phyloP scores from a whole-genome alignment of 495 filamentous ascomycete genomes.

The Xylona heveae region DNA sequence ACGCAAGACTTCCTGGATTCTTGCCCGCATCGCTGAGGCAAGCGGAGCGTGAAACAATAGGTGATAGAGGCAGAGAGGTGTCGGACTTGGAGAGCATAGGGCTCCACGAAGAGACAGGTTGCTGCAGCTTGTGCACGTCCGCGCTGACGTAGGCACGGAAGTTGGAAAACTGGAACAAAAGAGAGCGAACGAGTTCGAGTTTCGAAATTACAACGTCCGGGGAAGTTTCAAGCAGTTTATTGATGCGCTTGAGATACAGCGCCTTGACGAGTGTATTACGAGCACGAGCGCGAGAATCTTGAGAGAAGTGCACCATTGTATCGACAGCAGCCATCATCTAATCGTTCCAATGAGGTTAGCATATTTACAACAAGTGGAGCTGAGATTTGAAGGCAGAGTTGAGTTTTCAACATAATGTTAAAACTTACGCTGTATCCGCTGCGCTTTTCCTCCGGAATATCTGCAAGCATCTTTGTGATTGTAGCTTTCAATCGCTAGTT shows the following conservation, averaged over 20 bases:
- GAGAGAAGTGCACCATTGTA: constrained; percentile 53
- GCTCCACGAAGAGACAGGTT: constrained; percentile 76
- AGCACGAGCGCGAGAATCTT: constrained; percentile 52
- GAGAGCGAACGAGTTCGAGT: constrained; percentile 53
- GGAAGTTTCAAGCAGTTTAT: constrained; percentile 46
- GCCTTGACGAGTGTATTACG: constrained; percentile 71
- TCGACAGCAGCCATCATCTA: constrained; percentile 55
- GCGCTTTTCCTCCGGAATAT: constrained; percentile 84
- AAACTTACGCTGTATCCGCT: constrained; percentile 45
- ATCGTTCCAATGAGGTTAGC: neutral
- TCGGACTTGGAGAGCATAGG: constrained; percentile 19
- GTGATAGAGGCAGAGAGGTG: constrained; percentile 24
- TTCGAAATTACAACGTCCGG: constrained; percentile 48
- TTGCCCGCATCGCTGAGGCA: constrained; percentile 51
- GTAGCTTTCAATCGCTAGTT: constrained; percentile 51
- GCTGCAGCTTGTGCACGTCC: constrained; percentile 49
- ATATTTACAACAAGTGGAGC: neutral
- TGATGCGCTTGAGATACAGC: constrained; percentile 68
- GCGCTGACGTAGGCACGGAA: constrained; percentile 67
- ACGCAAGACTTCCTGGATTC: constrained; percentile 47
- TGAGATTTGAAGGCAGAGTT: neutral
- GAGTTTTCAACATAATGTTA: too few species aligned
- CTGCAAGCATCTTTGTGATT: constrained; percentile 72
- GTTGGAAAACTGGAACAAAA: constrained; percentile 62
- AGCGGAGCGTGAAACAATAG: constrained; percentile 33